Conservation (phyloP, 441 rosid genomes). For the Daphne laureola region DNA sequence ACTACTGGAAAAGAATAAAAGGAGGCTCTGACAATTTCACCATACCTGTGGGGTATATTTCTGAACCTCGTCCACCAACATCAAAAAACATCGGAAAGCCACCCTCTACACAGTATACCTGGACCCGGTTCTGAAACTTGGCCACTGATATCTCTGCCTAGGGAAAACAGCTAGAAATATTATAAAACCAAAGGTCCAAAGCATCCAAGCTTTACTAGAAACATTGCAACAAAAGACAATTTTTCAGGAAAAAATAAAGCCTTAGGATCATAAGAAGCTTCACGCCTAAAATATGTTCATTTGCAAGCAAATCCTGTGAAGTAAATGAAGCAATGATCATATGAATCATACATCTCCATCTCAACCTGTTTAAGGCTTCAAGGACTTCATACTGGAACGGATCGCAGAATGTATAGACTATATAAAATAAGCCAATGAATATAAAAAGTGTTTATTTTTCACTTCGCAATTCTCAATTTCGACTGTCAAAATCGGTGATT, state of each 20-base stretch:
- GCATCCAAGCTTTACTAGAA: no score
- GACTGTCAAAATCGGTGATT: no score
- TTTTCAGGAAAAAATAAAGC: not conserved
- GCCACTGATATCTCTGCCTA: conserved; percentile 80
- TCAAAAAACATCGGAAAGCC: conserved; percentile 83
- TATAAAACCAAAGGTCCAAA: conserved; percentile 6
- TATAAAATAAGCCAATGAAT: no score
- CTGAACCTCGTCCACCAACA: conserved; percentile 81
- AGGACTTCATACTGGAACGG: no score
- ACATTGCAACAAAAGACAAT: not conserved
- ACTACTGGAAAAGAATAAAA: no score
- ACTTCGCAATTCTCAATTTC: no score
- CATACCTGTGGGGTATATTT: conserved; percentile 77
- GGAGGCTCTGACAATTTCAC: not conserved
- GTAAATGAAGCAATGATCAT: no score
- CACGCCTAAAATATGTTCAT: not conserved
- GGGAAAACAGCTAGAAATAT: not conserved
- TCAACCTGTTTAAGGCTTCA: no score
- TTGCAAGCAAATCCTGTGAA: not conserved
- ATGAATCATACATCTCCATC: no score
- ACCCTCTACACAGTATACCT: conserved; percentile 69
- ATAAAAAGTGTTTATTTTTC: no score
- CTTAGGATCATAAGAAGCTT: conserved; percentile 9
- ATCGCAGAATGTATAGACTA: no score
- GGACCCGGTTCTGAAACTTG: conserved; percentile 78